Conservation (phyloP, 2,329 filamentous ascomycete species). For the Colletotrichum ledebouriae region DNA sequence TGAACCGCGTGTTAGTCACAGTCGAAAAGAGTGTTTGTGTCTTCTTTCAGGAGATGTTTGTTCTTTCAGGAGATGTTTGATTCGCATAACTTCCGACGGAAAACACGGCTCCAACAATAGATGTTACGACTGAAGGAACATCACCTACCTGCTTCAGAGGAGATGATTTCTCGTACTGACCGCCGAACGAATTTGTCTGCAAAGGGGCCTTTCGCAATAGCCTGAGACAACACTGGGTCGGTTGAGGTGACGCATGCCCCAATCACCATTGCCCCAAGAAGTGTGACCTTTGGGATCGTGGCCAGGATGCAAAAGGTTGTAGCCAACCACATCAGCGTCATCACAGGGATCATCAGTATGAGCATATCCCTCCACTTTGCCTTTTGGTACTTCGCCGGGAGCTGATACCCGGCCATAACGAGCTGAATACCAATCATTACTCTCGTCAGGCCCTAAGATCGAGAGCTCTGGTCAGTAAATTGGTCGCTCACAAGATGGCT, state of each 20-base stretch:
- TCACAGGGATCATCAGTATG: constrained; percentile 69
- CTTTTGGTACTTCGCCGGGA: constrained; percentile 68
- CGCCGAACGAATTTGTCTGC: constrained; percentile 72
- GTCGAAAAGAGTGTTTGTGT: no score
- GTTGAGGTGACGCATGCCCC: constrained; percentile 73
- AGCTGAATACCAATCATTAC: constrained; percentile 73
- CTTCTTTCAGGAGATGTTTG: no score
- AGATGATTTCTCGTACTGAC: constrained; percentile 71
- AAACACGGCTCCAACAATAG: no score
- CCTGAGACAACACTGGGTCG: constrained; percentile 73
- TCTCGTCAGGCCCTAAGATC: constrained; percentile 60
- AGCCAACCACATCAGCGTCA: constrained; percentile 73
- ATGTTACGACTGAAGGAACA: no score
- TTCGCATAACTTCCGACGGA: no score
- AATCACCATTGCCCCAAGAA: constrained; percentile 68
- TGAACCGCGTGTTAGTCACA: no score
- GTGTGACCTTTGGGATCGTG: constrained; percentile 66
- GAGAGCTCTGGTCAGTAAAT: constrained; percentile 3
- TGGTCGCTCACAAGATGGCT: background rate
- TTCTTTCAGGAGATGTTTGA: no score
- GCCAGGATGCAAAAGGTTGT: constrained; percentile 69
- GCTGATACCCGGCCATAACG: constrained; percentile 73
- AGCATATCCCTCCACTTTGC: constrained; percentile 65
- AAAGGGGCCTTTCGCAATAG: constrained; percentile 73
- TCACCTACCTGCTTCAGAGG: constrained; percentile 62